Conservation (phyloP, 306 rosid genomes). For the Corylus americana region DNA sequence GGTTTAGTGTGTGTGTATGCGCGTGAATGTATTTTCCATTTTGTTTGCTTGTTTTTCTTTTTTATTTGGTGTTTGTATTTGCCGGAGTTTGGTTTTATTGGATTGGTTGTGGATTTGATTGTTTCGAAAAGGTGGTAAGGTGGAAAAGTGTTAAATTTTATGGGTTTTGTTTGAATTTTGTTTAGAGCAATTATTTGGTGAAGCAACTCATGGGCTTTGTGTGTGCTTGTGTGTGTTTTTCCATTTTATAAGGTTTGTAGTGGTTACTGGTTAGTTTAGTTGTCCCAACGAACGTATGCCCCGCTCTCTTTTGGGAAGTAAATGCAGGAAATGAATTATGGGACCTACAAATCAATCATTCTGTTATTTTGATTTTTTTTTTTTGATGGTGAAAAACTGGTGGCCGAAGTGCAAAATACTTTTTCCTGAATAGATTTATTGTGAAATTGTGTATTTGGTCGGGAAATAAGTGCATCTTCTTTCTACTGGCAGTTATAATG, state of each 20-base stretch:
- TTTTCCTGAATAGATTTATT: background rate
- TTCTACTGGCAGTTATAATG: background rate
- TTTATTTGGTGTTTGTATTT: background rate
- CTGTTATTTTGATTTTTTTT: background rate
- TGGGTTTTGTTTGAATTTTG: background rate
- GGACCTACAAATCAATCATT: background rate
- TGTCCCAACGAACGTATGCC: background rate
- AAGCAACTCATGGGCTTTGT: background rate
- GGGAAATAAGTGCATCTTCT: background rate
- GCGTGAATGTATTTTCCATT: too few relatives aligned
- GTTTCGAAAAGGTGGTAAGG: background rate
- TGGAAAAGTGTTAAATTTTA: slow-evolving; percentile 21
- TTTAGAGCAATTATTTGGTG: background rate
- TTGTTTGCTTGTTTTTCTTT: too few relatives aligned
- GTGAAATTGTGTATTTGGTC: background rate
- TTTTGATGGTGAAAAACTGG: background rate
- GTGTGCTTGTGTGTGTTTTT: background rate
- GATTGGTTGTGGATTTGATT: background rate
- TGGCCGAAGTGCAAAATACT: background rate
- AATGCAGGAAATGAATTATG: slow-evolving; percentile 2
- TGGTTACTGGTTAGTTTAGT: background rate
- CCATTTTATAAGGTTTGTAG: background rate
- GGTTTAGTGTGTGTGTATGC: too few relatives aligned
- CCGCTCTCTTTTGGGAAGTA: slow-evolving; percentile 11
- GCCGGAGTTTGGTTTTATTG: slow-evolving; percentile 4